These are phyloP conservation scores for Pseudocercospora musae DNA, from an alignment of 2,329 filamentous ascomycete genomes.

Conservation along the genomic window DNA sequence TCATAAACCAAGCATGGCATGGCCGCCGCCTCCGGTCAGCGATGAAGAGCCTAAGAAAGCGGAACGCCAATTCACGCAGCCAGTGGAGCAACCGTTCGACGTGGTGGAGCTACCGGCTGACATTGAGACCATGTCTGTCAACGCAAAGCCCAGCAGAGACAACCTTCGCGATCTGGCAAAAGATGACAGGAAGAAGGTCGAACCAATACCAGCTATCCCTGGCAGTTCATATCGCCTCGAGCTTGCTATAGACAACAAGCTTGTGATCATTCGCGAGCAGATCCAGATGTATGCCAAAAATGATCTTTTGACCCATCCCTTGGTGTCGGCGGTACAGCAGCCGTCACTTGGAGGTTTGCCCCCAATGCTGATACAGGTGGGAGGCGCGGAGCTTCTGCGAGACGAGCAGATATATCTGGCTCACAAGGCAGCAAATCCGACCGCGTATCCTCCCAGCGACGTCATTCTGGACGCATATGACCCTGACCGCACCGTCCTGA, in stretches of 20 bases:
- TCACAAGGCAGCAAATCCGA: conserved; percentile 86
- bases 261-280: conserved; percentile 78
- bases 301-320: conserved; percentile 75
- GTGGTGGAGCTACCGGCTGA: conserved; percentile 31
- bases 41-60: conserved; percentile 45
- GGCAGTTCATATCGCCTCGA: conserved; percentile 48
- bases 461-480: conserved; percentile 62
- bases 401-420: conserved; percentile 95
- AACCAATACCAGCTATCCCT: conserved; percentile 23
- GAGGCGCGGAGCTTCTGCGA: conserved; percentile 81
- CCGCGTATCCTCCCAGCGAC: conserved; percentile 68
- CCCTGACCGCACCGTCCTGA: conserved; percentile 51
- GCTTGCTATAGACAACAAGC: conserved; percentile 67
- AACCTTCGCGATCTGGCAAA: conserved; percentile 13
- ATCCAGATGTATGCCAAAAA: conserved; percentile 89
- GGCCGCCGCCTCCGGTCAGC: conserved; percentile 85
- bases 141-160: conserved; percentile 13
- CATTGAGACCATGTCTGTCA: conserved; percentile 10
- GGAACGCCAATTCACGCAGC: conserved; percentile 23
- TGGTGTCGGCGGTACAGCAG: conserved; percentile 86
- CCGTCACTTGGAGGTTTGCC: conserved; percentile 86
- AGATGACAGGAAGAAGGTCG: conserved; percentile 17
- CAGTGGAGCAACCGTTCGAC: conserved; percentile 23
- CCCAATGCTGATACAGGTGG: conserved; percentile 79
- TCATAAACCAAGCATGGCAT: conserved; percentile 82